Percentiles rank a stretch among this genome's conserved stretches.
phyloP scores from a whole-genome alignment of 176 grass and related monocot species.

The Echinochloa phyllopogon region DNA sequence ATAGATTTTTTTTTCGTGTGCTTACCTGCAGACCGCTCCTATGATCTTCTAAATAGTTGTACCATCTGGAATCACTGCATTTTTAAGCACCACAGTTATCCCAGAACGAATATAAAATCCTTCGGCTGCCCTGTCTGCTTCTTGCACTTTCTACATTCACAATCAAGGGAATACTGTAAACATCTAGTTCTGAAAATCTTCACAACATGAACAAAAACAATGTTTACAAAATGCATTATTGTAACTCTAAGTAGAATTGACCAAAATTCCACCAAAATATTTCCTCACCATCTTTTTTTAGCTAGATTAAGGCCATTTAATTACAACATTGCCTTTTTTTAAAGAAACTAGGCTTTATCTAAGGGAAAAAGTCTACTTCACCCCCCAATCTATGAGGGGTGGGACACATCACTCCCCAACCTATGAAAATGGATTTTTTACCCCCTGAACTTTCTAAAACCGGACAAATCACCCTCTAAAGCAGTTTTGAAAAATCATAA shows the following conservation, averaged over 20 bases:
- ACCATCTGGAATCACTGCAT: conserved; percentile 67
- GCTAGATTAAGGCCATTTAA: background rate
- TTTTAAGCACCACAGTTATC: conserved; percentile 76
- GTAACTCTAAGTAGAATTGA: background rate
- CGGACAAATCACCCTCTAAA: too few species aligned
- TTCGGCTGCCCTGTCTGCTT: conserved; percentile 62
- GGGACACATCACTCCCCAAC: too few species aligned
- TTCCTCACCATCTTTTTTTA: background rate
- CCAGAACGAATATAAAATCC: conserved; percentile 87
- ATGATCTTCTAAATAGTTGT: conserved; percentile 57
- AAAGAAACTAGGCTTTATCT: background rate
- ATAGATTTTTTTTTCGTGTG: background rate
- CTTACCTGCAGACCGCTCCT: conserved; percentile 39
- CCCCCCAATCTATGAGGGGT: too few species aligned
- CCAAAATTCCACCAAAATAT: background rate
- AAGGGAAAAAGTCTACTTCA: too few species aligned
- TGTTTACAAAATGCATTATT: background rate
- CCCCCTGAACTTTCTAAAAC: too few species aligned
- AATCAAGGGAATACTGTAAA: conserved; percentile 23
- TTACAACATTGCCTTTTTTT: background rate
- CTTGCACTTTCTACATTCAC: conserved; percentile 68
- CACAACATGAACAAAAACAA: background rate
- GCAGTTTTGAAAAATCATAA: too few species aligned
- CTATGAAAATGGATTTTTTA: too few species aligned
- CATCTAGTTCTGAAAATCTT: background rate